Evolutionary conservation across 2,329 filamentous ascomycete genomes (phyloP).

Genomic region (Cyphellophora attinorum): DNA sequence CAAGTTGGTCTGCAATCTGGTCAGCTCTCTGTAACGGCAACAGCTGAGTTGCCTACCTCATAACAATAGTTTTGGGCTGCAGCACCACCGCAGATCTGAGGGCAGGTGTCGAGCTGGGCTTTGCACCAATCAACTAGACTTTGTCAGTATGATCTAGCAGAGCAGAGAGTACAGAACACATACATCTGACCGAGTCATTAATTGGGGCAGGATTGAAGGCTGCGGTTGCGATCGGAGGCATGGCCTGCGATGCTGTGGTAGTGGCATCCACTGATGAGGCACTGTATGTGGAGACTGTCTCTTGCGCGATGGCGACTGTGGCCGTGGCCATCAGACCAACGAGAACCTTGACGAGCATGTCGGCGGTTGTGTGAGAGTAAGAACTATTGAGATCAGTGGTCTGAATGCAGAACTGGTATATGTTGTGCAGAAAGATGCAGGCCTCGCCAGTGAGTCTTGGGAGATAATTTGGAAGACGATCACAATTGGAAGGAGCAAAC

Average conservation of each 20-base stretch:
- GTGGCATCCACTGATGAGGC: slow-evolving; percentile 17
- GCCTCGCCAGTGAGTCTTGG: no score
- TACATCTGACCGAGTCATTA: slow-evolving; percentile 12
- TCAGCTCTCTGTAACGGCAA: no score
- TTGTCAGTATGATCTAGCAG: slow-evolving; percentile 1
- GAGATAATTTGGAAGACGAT: no score
- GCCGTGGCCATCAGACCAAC: slow-evolving; percentile 11
- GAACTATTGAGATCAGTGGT: no score
- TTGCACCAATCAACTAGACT: slow-evolving; percentile 45
- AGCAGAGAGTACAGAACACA: slow-evolving; percentile 4
- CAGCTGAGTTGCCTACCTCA: no score
- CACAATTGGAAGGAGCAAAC: no score
- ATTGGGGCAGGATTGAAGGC: slow-evolving; percentile 13
- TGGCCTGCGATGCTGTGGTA: slow-evolving; percentile 17
- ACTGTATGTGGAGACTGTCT: slow-evolving; percentile 14
- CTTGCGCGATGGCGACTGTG: slow-evolving; percentile 10
- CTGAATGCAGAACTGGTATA: no score
- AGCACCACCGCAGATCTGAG: slow-evolving; percentile 46
- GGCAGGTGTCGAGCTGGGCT: slow-evolving; percentile 51
- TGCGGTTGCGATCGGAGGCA: slow-evolving; percentile 16
- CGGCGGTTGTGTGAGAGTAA: no score
- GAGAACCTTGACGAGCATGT: slow-evolving; percentile 15
- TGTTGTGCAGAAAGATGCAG: no score
- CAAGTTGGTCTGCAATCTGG: slow-evolving; percentile 37
- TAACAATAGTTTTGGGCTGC: slow-evolving; percentile 46